Conservation (phyloP, 495 filamentous ascomycete genomes). For the Aspergillus bridgeri region DNA sequence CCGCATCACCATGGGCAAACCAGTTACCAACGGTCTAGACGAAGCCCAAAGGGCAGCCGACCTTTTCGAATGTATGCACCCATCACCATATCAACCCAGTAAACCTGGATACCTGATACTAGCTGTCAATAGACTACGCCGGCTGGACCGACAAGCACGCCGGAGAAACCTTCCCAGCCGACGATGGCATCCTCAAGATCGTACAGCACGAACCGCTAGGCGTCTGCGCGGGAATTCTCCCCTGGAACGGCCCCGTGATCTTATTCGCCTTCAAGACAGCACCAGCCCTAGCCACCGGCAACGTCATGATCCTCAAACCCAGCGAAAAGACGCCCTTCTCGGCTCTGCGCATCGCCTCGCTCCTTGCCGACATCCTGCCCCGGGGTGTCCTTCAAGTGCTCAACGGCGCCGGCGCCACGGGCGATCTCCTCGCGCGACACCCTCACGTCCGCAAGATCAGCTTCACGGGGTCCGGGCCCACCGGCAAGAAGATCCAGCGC, state of each 20-base stretch:
- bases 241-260: constrained; percentile 43
- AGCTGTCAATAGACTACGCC: constrained; percentile 24
- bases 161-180: constrained; percentile 39
- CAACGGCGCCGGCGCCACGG: constrained; percentile 68
- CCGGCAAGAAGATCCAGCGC: background rate
- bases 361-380: constrained; percentile 81
- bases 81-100: no score
- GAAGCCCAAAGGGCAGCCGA: background rate
- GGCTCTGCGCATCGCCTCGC: constrained; percentile 45
- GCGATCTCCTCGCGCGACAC: constrained; percentile 32
- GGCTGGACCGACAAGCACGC: constrained; percentile 48
- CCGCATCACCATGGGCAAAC: constrained; percentile 2
- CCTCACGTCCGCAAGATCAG: constrained; percentile 14
- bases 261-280: constrained; percentile 34
- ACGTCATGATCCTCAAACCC: constrained; percentile 69
- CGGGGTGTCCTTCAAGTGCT: constrained; percentile 83
- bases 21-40: background rate
- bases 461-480: constrained; percentile 16
- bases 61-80: constrained; percentile 1
- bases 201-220: constrained; percentile 41
- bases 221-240: constrained; percentile 57
- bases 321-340: constrained; percentile 85
- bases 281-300: constrained; percentile 41
- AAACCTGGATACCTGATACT: no score
- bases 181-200: constrained; percentile 44